Base-by-base conservation (phyloP, 345 rosid genomes). In the Mercurialis annua region DNA sequence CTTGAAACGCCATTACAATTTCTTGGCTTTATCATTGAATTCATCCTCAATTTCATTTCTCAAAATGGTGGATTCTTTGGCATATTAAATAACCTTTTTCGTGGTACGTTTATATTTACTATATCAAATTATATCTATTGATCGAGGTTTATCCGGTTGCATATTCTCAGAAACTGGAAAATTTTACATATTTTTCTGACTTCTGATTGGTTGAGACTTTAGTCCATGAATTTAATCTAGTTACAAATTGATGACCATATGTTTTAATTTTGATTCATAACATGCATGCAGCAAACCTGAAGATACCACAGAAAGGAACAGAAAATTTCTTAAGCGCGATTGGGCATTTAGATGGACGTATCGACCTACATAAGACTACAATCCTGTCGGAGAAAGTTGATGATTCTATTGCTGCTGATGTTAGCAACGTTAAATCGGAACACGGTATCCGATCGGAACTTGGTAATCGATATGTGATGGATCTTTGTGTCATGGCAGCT, bases 401-500 rank as follows among this genome's bases (percentile, higher is more conserved):
- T 48, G 53, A 27, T 47, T 70, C 81, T 31, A 74, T 48, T 76
- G 46, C 71, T n/a, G 42, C 76, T 61, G 73, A 75, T 36, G 12
- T 50, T 20, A 67, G 63, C 23, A 60, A 48, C 18, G 57, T 31
- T 34, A 34, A 59, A 21, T 30, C 61, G 20, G 84, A 79, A 59
- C 24, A 73, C 64, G 85, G 79, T 42, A 81, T 73, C 63, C 80
- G 72, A 48, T 78, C n/a, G n/a, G 84, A 79, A 59, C 24, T 74
- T 64, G 85, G 79, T 42, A 81, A 74, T 64, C 80, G 72, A 48
- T 78, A 69, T 64, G 77, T 84, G 18, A 68, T 88, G 84, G 97
- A 90, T 78, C 79, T 90, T 36, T 90, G 92, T 69, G 74, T 90
- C 43, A 87, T 90, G 92, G 88, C 96, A 0, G 80, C 96, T 9